Conservation (phyloP, 2,329 filamentous ascomycete species). For the Colletotrichum agaves region DNA sequence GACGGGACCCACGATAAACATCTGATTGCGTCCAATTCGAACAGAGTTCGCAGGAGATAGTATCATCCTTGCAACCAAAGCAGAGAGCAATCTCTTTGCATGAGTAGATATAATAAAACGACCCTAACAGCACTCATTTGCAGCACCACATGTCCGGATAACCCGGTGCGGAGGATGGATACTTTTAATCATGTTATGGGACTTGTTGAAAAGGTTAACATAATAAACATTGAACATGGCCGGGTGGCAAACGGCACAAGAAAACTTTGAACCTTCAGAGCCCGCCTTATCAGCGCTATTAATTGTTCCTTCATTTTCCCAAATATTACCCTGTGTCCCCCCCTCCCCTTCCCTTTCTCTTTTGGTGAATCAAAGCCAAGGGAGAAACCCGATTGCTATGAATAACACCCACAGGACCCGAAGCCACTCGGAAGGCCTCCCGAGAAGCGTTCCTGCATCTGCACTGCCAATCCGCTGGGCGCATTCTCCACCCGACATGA, state of each 20-base stretch:
- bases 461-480: neutral
- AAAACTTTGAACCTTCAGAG: neutral
- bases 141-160: neutral
- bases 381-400: neutral
- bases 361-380: neutral
- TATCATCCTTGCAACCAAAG: slow-evolving; percentile 5
- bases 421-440: neutral
- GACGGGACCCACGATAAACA: slow-evolving; percentile 9
- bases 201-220: neutral
- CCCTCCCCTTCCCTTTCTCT: too few species aligned
- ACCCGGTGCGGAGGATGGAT: neutral
- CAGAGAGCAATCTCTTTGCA: neutral
- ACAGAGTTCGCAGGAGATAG: slow-evolving; percentile 1
- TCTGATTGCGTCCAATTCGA: slow-evolving; percentile 19
- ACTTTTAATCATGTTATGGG: slow-evolving; percentile 1
- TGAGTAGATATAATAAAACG: too few species aligned
- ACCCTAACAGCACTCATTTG: too few species aligned
- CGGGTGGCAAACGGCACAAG: too few species aligned
- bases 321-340: neutral
- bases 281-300: neutral
- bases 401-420: neutral
- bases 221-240: neutral
- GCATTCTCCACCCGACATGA: slow-evolving; percentile 25
- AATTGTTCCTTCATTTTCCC: neutral
- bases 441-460: neutral